Percentiles rank a stretch among this genome's conserved stretches.
phyloP scores from a whole-genome alignment of 2,329 filamentous ascomycete species.

The Diplodia mutila region DNA sequence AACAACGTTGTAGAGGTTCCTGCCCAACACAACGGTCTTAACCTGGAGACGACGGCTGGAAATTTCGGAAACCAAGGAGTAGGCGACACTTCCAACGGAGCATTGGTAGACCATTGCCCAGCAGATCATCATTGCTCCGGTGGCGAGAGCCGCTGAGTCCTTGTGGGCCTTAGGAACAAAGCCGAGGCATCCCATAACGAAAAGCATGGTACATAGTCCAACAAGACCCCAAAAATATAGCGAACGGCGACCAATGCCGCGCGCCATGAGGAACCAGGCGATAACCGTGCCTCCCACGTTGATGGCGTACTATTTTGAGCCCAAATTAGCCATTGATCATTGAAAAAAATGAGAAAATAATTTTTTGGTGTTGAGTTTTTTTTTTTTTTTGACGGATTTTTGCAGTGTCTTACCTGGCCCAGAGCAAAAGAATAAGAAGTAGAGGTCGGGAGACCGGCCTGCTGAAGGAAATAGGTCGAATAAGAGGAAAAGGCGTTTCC shows the following conservation, averaged over 20 bases:
- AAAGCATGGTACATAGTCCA: conserved; percentile 73
- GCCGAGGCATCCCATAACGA: conserved; percentile 83
- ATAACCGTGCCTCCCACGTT: conserved; percentile 81
- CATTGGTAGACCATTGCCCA: conserved; percentile 73
- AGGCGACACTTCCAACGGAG: conserved; percentile 86
- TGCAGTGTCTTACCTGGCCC: conserved; percentile 50
- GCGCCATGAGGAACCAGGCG: conserved; percentile 78
- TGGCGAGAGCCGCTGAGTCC: conserved; percentile 69
- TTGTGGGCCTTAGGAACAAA: conserved; percentile 67
- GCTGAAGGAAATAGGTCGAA: conserved; percentile 54
- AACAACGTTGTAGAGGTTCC: conserved; percentile 76
- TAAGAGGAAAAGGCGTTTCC: conserved; percentile 54
- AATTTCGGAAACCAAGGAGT: conserved; percentile 83
- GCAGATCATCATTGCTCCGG: conserved; percentile 74
- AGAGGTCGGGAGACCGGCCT: conserved; percentile 49
- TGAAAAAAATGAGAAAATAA: too few species aligned
- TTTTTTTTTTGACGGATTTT: too few species aligned
- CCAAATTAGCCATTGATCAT: too few species aligned
- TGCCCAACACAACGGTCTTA: conserved; percentile 87
- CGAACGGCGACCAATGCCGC: conserved; percentile 73
- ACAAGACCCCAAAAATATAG: conserved; percentile 75
- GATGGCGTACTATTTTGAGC: conserved; percentile 65
- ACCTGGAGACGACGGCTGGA: conserved; percentile 82
- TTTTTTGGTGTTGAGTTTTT: too few species aligned
- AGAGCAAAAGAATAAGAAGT: conserved; percentile 53